Base-by-base conservation (phyloP, 495 filamentous ascomycete species). In the Podospora comata region DNA sequence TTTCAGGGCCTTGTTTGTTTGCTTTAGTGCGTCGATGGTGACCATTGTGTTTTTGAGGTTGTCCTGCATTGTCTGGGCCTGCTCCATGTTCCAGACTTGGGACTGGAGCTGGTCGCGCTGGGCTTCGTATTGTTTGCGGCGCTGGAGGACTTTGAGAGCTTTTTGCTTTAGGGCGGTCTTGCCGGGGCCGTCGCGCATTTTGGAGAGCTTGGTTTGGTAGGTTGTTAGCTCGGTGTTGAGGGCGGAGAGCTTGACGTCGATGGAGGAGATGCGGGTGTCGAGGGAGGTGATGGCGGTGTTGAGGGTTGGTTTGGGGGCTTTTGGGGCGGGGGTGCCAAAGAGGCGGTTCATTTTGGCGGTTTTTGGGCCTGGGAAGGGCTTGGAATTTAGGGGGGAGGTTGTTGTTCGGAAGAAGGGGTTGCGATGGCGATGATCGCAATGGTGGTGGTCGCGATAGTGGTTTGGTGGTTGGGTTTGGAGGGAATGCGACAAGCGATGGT, bases 11-110 rank as follows among this genome's bases (percentile, higher is more conserved):
- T 97, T 97, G 73, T 96, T 97, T 28, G 96, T 97, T 1, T 87
- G 90, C 83, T 97, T 95, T 87, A 98, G 93, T 20, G 93, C 96
- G 77, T 98, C 95, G 18, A 98, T 93, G 0, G 95, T 98, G 23
- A 93, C 95, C 94, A 98, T 97, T 64, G 96, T 94, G 78, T 98
- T 97, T 76, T 97, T 96, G 44, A 99, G 88, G 73, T 99, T 98
- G 79, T 98, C 95, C 81, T 95, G 93, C 96, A 99, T 98, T 85
- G 96, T 97, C 78, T 92, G 91, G 5, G 95, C 95, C 77, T 98
- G 95, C 79, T 98, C 94, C 94, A 99, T 97, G 82, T 98, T 99
- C 95, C 95, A 98, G 15, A 90, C 91, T 78, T 98, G 95, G 72
- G 90, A 87, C 79, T 96, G 92, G 65, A 98, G 89, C 80, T 99